A percentile compares a stretch with the other conserved stretches of the same genome.
These are phyloP conservation scores for Entomortierella beljakovae DNA, from an alignment of 192 early-diverging fungal species.

Conservation along the genomic window DNA sequence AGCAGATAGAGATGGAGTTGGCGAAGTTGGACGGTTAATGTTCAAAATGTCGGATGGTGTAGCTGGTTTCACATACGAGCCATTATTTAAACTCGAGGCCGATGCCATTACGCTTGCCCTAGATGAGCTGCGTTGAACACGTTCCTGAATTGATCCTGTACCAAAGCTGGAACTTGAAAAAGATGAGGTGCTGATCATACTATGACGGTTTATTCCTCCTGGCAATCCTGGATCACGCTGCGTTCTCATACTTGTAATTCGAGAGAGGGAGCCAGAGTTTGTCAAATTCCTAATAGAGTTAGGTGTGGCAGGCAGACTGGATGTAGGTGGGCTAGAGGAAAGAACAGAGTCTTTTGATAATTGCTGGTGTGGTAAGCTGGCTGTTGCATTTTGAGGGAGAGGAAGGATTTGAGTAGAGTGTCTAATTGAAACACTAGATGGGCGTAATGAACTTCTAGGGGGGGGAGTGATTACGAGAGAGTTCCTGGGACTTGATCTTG, in stretches of 20 bases:
- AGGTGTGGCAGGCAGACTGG: conserved; percentile 26
- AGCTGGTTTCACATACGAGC: not conserved
- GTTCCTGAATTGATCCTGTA: conserved; percentile 34
- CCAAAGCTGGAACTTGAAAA: not conserved
- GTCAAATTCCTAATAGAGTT: not conserved
- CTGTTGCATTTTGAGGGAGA: conserved; percentile 21
- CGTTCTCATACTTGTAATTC: conserved; percentile 29
- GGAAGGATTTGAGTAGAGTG: conserved; percentile 51
- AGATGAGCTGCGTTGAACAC: conserved; percentile 33
- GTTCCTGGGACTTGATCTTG: conserved; percentile 37
- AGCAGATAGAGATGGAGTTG: conserved; percentile 16
- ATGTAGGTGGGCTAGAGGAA: conserved; percentile 14
- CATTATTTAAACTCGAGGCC: not conserved
- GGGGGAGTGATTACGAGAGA: conserved; percentile 46
- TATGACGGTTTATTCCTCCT: conserved; percentile 31
- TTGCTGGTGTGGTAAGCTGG: conserved; percentile 10
- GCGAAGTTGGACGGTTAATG: conserved; percentile 23
- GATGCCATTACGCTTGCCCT: conserved; percentile 16
- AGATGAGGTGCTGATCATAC: conserved; percentile 9
- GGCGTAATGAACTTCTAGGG: conserved; percentile 41
- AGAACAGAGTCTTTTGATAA: conserved; percentile 3
- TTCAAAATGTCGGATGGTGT: not conserved
- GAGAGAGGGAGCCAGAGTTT: conserved; percentile 11
- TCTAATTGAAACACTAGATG: conserved; percentile 31
- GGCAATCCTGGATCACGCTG: conserved; percentile 21